Evolutionary conservation across 441 rosid species (phyloP).

Genomic region (Brassica balearica): DNA sequence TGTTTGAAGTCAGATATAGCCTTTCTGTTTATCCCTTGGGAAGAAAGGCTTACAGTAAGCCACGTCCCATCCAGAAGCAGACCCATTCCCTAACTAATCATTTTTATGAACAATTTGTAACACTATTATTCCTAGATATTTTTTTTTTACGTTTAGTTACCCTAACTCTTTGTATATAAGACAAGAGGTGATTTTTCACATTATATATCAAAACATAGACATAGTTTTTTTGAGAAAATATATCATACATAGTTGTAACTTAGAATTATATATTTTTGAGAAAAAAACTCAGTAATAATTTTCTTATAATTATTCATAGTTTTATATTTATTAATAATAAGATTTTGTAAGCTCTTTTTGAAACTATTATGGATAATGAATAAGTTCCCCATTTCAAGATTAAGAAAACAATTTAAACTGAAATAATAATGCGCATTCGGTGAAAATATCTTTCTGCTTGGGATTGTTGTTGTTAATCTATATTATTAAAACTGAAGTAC

Average conservation of each 20-base stretch:
- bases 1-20: background rate
- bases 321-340: background rate
- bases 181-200: too few relatives aligned
- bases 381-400: background rate
- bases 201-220: too few relatives aligned
- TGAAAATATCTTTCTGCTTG: background rate
- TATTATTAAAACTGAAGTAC: too few relatives aligned
- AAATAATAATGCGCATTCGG: background rate
- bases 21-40: slow-evolving; percentile 9
- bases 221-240: too few relatives aligned
- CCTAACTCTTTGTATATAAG: too few relatives aligned
- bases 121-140: too few relatives aligned
- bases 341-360: background rate
- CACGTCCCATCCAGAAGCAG: background rate
- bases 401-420: background rate
- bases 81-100: background rate
- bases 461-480: background rate
- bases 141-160: too few relatives aligned
- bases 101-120: too few relatives aligned
- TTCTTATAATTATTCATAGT: background rate
- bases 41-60: slow-evolving; percentile 12
- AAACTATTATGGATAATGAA: background rate
- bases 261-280: background rate
- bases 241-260: background rate
- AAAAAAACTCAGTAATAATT: background rate